Evolutionary conservation across 1,284 basidiomycete species (phyloP).

Genomic region (Cutaneotrichosporon sp.): DNA sequence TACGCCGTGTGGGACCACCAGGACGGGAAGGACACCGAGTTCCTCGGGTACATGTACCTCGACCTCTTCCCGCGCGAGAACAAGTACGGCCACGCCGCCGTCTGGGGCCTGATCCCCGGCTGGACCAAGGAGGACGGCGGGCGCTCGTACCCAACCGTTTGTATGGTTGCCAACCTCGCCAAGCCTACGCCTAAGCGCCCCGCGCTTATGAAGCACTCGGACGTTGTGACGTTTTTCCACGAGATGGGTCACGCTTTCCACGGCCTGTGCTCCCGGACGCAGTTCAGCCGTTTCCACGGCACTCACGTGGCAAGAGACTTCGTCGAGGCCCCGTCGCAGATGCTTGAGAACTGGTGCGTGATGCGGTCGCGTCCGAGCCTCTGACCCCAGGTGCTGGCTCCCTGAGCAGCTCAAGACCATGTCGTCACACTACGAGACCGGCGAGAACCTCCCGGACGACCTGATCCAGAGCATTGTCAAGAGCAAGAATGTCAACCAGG

Average conservation of each 20-base stretch:
- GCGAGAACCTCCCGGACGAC: constrained; percentile 26
- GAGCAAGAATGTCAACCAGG: constrained; percentile 29
- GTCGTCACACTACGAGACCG: constrained; percentile 28
- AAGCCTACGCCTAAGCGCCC: constrained; percentile 62
- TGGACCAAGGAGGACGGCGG: constrained; percentile 23
- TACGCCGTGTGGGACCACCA: constrained; percentile 42
- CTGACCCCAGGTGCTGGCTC: constrained; percentile 21
- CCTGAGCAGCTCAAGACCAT: constrained; percentile 30
- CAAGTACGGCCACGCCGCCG: constrained; percentile 82
- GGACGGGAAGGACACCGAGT: constrained; percentile 60
- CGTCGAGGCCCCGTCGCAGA: constrained; percentile 81
- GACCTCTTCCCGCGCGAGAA: constrained; percentile 82
- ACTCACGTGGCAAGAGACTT: constrained; percentile 65
- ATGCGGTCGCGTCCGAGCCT: neutral
- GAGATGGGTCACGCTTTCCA: constrained; percentile 84
- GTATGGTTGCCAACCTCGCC: constrained; percentile 61
- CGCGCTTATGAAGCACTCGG: constrained; percentile 67
- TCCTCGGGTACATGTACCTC: constrained; percentile 73
- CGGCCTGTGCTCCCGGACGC: constrained; percentile 68
- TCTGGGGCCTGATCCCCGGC: constrained; percentile 66
- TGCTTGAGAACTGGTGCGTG: constrained; percentile 77
- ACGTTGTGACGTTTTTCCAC: constrained; percentile 48
- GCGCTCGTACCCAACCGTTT: constrained; percentile 50
- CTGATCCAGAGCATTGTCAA: constrained; percentile 26
- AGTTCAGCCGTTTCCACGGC: constrained; percentile 74